These are phyloP conservation scores for Multifurca ochricompacta DNA, from an alignment of 768 basidiomycete genomes.

Conservation along the genomic window DNA sequence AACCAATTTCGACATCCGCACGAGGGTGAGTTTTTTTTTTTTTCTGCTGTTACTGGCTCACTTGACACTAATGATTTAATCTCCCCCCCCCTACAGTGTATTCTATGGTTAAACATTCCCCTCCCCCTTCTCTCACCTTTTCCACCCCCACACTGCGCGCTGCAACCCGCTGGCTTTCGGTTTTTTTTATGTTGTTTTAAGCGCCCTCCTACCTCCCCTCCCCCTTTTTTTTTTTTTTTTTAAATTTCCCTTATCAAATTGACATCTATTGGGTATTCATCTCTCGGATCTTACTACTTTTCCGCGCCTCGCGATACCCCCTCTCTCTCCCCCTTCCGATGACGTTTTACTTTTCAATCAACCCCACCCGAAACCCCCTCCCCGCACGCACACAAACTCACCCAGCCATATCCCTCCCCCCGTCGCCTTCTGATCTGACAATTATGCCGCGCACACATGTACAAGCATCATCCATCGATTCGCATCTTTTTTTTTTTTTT, in stretches of 20 bases:
- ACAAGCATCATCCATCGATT: too few species aligned
- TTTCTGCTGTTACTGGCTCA: not conserved
- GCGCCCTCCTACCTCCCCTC: too few species aligned
- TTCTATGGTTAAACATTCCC: slow-evolving; percentile 20
- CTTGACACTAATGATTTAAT: not conserved
- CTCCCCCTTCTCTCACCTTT: too few species aligned
- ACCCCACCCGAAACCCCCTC: not conserved
- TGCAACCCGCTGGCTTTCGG: slow-evolving; percentile 4
- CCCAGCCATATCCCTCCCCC: too few species aligned
- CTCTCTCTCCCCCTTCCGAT: not conserved
- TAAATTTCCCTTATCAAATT: too few species aligned
- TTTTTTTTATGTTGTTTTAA: too few species aligned
- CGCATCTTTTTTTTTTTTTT: too few species aligned
- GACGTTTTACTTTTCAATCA: not conserved
- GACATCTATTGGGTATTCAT: not conserved
- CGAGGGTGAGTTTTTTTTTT: slow-evolving; percentile 49
- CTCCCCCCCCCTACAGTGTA: slow-evolving; percentile 4
- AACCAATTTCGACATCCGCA: slow-evolving; percentile 72
- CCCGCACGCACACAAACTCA: not conserved
- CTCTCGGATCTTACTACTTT: slow-evolving; percentile 1
- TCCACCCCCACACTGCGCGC: not conserved
- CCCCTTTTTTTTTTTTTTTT: too few species aligned
- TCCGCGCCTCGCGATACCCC: not conserved
- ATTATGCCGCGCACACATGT: slow-evolving; percentile 18
- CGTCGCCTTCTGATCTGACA: too few species aligned